Evolutionary conservation across 768 basidiomycete species (phyloP).

Genomic region (Cantharellus anzutake): DNA sequence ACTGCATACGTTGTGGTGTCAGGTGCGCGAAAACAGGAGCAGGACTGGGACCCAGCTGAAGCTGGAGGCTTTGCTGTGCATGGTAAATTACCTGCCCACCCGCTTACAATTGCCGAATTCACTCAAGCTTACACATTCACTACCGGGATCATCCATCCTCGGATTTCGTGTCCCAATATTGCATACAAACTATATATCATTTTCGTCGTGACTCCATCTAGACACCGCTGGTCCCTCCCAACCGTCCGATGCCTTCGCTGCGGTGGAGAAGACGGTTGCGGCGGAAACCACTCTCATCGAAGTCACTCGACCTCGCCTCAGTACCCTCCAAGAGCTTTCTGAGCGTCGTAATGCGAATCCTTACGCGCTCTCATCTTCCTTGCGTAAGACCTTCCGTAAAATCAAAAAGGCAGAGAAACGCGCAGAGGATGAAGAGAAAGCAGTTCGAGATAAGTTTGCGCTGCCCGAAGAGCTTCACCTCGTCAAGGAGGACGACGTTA

Average conservation of each 20-base stretch:
- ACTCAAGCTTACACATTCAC: background rate
- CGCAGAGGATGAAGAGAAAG: slow-evolving; percentile 50
- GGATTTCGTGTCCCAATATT: slow-evolving; percentile 6
- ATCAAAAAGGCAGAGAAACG: slow-evolving; percentile 66
- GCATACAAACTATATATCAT: background rate
- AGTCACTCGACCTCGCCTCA: slow-evolving; percentile 62
- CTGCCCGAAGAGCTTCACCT: slow-evolving; percentile 50
- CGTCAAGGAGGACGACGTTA: slow-evolving; percentile 38
- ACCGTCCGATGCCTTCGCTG: slow-evolving; percentile 51
- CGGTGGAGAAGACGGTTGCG: slow-evolving; percentile 74
- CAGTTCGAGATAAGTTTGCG: slow-evolving; percentile 55
- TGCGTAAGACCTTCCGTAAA: slow-evolving; percentile 66
- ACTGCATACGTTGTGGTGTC: slow-evolving; percentile 84
- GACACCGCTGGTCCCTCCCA: slow-evolving; percentile 7
- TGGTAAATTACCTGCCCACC: slow-evolving; percentile 25
- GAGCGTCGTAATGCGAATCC: slow-evolving; percentile 74
- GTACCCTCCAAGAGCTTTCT: slow-evolving; percentile 56
- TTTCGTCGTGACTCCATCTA: background rate
- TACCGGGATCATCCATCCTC: background rate
- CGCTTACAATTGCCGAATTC: background rate
- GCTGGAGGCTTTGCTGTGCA: slow-evolving; percentile 84
- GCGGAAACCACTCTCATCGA: slow-evolving; percentile 53
- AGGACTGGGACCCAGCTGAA: slow-evolving; percentile 94
- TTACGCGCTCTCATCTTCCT: slow-evolving; percentile 52
- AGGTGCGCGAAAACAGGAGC: slow-evolving; percentile 86